A percentile compares a stretch with the other conserved stretches of the same genome.
phyloP scores from a whole-genome alignment of 768 basidiomycete genomes.

The Boletus bicolor region DNA sequence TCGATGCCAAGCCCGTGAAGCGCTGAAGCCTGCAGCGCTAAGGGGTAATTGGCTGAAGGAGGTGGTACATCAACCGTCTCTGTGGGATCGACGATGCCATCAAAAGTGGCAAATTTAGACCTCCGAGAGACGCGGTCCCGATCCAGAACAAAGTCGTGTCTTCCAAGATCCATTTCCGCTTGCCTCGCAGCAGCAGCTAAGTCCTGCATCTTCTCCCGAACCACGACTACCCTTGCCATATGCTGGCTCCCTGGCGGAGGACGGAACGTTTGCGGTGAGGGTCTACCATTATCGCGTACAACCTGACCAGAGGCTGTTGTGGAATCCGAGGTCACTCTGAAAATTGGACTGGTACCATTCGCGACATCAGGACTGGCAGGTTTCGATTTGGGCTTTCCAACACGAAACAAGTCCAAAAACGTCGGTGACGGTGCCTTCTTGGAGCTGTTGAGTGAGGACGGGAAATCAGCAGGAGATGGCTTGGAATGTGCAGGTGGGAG shows the following conservation, averaged over 20 bases:
- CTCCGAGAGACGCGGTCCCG: conserved; percentile 41
- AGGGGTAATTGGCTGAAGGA: conserved; percentile 64
- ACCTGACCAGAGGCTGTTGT: conserved; percentile 46
- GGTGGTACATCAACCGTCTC: conserved; percentile 79
- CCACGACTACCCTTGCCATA: conserved; percentile 70
- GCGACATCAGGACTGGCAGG: conserved; percentile 46
- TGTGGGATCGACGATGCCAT: conserved; percentile 77
- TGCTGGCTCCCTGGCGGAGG: conserved; percentile 35
- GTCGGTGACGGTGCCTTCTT: conserved; percentile 47
- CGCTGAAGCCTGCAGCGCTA: conserved; percentile 73
- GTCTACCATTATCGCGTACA: conserved; percentile 37
- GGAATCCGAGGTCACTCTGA: conserved; percentile 66
- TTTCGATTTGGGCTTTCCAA: conserved; percentile 65
- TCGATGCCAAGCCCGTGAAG: conserved; percentile 68
- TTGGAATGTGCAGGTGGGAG: conserved; percentile 86
- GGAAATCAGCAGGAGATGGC: conserved; percentile 66
- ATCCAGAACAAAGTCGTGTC: conserved; percentile 47
- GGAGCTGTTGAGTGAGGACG: conserved; percentile 30
- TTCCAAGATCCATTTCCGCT: conserved; percentile 68
- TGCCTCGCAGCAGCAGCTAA: conserved; percentile 68
- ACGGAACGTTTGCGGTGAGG: conserved; percentile 36
- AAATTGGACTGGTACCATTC: conserved; percentile 42
- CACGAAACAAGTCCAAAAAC: conserved; percentile 71
- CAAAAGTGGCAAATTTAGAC: conserved; percentile 36
- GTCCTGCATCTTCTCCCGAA: conserved; percentile 78